Conservation (phyloP, 768 basidiomycete species). For the Tylopilus cervinicoccineus region DNA sequence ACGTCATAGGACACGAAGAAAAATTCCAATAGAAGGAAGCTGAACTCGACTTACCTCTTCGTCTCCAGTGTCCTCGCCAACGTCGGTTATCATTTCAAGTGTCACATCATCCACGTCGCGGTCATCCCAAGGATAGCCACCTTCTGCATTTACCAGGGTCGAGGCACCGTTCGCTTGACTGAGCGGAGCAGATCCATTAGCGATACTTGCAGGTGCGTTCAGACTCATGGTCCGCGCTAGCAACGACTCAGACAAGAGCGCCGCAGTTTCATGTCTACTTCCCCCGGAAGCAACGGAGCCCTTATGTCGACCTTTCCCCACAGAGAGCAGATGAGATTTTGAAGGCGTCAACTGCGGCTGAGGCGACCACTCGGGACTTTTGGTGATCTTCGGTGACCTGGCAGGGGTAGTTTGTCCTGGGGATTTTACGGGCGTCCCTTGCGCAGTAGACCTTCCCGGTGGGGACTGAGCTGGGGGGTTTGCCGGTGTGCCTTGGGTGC, state of each 20-base stretch:
- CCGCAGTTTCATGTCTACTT: slow-evolving; percentile 13
- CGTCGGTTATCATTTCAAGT: slow-evolving; percentile 65
- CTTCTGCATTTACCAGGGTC: slow-evolving; percentile 18
- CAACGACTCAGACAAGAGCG: slow-evolving; percentile 18
- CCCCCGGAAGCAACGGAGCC: slow-evolving; percentile 20
- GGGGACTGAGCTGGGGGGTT: slow-evolving; percentile 17
- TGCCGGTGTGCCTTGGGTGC: slow-evolving; percentile 12
- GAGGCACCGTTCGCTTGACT: slow-evolving; percentile 24
- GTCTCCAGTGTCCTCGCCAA: slow-evolving; percentile 58
- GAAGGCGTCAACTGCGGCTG: slow-evolving; percentile 20
- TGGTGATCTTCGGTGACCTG: slow-evolving; percentile 21
- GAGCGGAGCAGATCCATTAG: slow-evolving; percentile 15
- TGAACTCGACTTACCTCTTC: slow-evolving; percentile 52
- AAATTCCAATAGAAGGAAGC: background rate
- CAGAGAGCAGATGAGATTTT: slow-evolving; percentile 14
- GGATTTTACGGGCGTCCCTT: slow-evolving; percentile 20
- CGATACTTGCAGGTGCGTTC: slow-evolving; percentile 18
- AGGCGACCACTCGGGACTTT: slow-evolving; percentile 20
- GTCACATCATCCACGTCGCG: slow-evolving; percentile 58
- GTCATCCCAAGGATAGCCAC: slow-evolving; percentile 26
- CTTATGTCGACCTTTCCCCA: slow-evolving; percentile 19
- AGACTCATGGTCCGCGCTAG: slow-evolving; percentile 7
- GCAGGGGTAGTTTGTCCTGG: slow-evolving; percentile 17
- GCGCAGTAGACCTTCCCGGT: slow-evolving; percentile 15
- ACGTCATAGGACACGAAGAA: background rate